Evolutionary conservation across 164 flowering plant genomes (phyloP).

Genomic region (Liquidambar formosana): DNA sequence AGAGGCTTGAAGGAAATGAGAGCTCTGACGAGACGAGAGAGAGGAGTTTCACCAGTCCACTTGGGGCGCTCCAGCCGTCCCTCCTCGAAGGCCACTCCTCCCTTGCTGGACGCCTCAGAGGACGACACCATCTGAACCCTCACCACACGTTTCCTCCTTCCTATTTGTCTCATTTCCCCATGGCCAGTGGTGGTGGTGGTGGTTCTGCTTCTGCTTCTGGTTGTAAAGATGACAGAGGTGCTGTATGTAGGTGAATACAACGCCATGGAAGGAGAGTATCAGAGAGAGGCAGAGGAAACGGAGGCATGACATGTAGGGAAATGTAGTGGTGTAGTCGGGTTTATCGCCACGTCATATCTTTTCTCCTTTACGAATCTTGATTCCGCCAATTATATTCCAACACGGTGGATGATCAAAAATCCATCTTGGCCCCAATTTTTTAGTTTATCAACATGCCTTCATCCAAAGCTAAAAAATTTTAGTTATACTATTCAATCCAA

Average conservation of each 20-base stretch:
- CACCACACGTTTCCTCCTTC: constrained; percentile 7
- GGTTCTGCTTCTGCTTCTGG: too few relatives aligned
- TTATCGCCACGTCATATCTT: too few relatives aligned
- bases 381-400: background rate
- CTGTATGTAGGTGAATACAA: constrained; percentile 9
- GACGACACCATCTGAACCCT: constrained; percentile 7
- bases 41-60: constrained; percentile 65
- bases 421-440: too few relatives aligned
- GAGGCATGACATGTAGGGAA: too few relatives aligned
- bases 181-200: background rate
- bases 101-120: constrained; percentile 1
- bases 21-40: constrained; percentile 59
- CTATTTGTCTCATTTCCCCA: background rate
- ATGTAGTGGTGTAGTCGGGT: too few relatives aligned
- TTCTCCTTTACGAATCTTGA: background rate
- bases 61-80: constrained; percentile 56
- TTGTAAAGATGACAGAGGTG: background rate
- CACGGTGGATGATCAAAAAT: constrained; percentile 2
- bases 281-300: background rate
- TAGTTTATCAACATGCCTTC: too few relatives aligned
- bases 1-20: constrained; percentile 64
- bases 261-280: constrained; percentile 17
- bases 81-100: constrained; percentile 36
- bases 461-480: too few relatives aligned
- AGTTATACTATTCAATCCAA: too few relatives aligned